phyloP scores from a whole-genome alignment of 805 yeast genomes.

The Cyberlindnera japonica region DNA sequence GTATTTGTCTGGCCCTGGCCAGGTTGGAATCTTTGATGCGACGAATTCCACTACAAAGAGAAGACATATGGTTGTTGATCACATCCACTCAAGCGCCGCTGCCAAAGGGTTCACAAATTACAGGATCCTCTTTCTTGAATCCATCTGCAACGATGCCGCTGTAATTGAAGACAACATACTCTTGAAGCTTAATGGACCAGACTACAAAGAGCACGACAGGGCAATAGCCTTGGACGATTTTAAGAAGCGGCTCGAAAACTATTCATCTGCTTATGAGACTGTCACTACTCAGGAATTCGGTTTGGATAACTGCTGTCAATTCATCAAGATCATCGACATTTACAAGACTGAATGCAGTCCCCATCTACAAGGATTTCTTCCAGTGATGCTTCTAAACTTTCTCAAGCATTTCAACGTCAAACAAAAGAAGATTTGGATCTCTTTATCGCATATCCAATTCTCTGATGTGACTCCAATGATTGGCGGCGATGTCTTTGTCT shows the following conservation, averaged over 20 bases:
- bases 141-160: conserved; percentile 29
- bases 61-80: conserved; percentile 37
- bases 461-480: conserved; percentile 6
- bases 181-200: conserved; percentile 33
- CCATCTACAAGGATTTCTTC: conserved; percentile 40
- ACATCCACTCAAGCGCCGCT: conserved; percentile 35
- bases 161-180: conserved; percentile 31
- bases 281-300: conserved; percentile 37
- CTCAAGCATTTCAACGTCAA: conserved; percentile 19
- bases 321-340: conserved; percentile 60
- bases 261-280: conserved; percentile 50
- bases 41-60: conserved; percentile 46
- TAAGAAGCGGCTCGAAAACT: conserved; percentile 46
- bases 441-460: conserved; percentile 9
- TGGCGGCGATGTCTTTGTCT: too few relatives aligned
- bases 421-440: conserved; percentile 22
- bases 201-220: conserved; percentile 21
- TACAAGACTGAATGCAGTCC: conserved; percentile 47
- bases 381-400: conserved; percentile 21
- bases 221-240: conserved; percentile 29
- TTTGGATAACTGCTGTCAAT: conserved; percentile 46
- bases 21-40: conserved; percentile 50
- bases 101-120: conserved; percentile 25
- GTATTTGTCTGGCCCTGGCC: conserved; percentile 34
- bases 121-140: conserved; percentile 40